These are phyloP conservation scores for Inonotus hispidus DNA, from an alignment of 1,284 basidiomycete species.

Conservation along the genomic window DNA sequence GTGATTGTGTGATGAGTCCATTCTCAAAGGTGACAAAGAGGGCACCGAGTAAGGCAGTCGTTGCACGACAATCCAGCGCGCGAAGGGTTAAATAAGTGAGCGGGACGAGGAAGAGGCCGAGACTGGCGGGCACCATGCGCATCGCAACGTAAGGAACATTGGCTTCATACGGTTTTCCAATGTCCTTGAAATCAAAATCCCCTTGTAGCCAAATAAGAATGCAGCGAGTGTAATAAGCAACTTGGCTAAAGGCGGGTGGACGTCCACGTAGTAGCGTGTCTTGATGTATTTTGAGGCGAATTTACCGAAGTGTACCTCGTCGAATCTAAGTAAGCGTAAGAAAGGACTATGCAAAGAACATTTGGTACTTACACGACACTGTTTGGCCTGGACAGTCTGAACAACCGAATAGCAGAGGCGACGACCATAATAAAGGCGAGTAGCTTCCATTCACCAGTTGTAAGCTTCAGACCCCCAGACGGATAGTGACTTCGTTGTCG, in stretches of 20 bases:
- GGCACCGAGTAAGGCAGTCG: slow-evolving; percentile 85
- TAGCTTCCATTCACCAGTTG: slow-evolving; percentile 68
- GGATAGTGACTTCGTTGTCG: slow-evolving; percentile 43
- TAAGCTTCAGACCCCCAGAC: slow-evolving; percentile 60
- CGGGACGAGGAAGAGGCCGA: slow-evolving; percentile 88
- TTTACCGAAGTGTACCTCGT: slow-evolving; percentile 96
- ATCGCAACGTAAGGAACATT: slow-evolving; percentile 94
- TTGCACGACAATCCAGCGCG: slow-evolving; percentile 83
- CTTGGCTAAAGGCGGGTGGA: slow-evolving; percentile 96
- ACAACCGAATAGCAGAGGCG: slow-evolving; percentile 71
- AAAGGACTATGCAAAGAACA: background rate
- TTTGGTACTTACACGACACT: slow-evolving; percentile 77
- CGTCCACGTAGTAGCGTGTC: slow-evolving; percentile 90
- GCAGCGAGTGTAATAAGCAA: slow-evolving; percentile 90
- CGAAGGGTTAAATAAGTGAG: slow-evolving; percentile 93
- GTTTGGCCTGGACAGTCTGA: slow-evolving; percentile 73
- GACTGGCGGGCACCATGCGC: slow-evolving; percentile 86
- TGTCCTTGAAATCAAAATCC: slow-evolving; percentile 95
- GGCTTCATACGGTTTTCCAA: slow-evolving; percentile 82
- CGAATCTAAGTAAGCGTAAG: slow-evolving; percentile 58
- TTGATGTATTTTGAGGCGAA: slow-evolving; percentile 91
- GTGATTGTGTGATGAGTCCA: slow-evolving; percentile 90
- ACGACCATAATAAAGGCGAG: slow-evolving; percentile 59
- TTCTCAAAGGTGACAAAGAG: slow-evolving; percentile 97
- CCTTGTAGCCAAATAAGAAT: slow-evolving; percentile 91